Evolutionary conservation across 257 asterid genomes (phyloP), one percentile per base, ranked within the genome.

Genomic region (Thymus mandschuricus): DNA sequence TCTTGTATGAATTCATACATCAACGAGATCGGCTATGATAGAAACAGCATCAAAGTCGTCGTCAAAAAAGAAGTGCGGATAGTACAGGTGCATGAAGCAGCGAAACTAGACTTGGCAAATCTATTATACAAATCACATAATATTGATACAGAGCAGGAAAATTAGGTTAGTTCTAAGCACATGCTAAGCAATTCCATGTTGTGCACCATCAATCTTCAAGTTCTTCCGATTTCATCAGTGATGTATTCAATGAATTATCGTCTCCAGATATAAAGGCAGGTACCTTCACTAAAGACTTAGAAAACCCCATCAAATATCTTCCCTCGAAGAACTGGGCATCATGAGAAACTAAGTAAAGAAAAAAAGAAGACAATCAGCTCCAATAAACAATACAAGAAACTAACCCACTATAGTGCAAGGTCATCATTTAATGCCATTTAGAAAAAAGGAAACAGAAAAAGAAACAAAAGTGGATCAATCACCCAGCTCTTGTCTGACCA

Each of bases 251-350:
- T 48, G 50, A 41, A 51, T 63, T 8, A 43, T 41, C 9, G 48
- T 60, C 74, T 54, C 74, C 68, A 64, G 49, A 64, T 10, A 57
- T 15, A 50, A 73, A 10, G 38, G 50, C 55, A 13, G 61, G 59
- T 48, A 10, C 13, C 65, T 60, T 55, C 31, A n/a, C 46, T 21
- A 3, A 70, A 40, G 43, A 69, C 8, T 12, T 15, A 52, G 68
- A 29, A 63, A 29, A 64, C 27, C 12, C 46, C 49, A 1, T 38
- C 52, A 49, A 10, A 29, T 54, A 35, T 59, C 46, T 46, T 60
- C 57, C 57, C 41, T 35, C 38, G 52, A 52, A 60, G 31, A 69
- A 60, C 54, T 66, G 28, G 44, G 65, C 63, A 38, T 58, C 77
- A 69, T 59, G 77, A 59, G 68, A 60, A 62, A 75, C 6, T 38